Percentiles rank a stretch among this genome's conserved stretches.
Evolutionary conservation across 495 filamentous ascomycete species (phyloP).

Genomic region (Xylaria castorea): DNA sequence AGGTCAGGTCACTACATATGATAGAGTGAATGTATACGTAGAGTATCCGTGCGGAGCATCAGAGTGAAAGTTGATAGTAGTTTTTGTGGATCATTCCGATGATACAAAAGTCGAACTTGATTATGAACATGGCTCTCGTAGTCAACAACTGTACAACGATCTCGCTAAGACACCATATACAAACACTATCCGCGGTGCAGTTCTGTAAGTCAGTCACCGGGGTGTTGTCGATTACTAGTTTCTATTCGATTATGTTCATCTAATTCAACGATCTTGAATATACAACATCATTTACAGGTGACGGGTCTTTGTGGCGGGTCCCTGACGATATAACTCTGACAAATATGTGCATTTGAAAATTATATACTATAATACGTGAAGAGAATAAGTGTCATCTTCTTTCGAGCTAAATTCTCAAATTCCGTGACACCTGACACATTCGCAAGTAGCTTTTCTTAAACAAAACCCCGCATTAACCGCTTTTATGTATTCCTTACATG

Average conservation of each 20-base stretch:
- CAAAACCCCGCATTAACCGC: not conserved
- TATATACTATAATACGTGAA: conserved; percentile 24
- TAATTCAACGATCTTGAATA: not conserved
- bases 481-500: not conserved
- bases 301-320: not conserved
- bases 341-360: conserved; percentile 14
- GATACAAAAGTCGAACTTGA: not conserved
- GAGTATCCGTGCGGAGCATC: no score
- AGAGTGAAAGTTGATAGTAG: not conserved
- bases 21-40: not conserved
- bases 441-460: not conserved
- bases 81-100: not conserved
- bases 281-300: not conserved
- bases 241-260: not conserved
- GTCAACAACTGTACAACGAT: no score
- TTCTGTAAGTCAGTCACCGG: not conserved
- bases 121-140: no score
- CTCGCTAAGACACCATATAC: not conserved
- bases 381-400: not conserved
- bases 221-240: not conserved
- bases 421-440: not conserved
- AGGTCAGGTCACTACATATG: not conserved
- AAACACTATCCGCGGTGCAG: not conserved
- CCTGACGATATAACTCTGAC: not conserved
- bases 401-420: not conserved